phyloP scores from a whole-genome alignment of 2,329 filamentous ascomycete species.

The Penicillium sp. region DNA sequence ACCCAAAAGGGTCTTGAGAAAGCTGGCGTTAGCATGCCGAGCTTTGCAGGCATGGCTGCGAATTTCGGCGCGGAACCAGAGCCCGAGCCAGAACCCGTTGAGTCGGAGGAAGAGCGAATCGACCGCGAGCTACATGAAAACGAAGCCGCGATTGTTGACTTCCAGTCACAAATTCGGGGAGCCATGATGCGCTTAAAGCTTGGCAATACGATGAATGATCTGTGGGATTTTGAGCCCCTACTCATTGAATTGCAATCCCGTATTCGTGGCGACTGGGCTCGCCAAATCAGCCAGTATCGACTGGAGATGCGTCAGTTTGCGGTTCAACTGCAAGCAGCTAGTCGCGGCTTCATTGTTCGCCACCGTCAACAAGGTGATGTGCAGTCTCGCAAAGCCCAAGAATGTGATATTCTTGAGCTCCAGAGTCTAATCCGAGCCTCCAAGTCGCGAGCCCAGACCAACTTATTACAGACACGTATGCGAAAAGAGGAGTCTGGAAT shows the following conservation, averaged over 20 bases:
- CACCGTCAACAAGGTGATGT: slow-evolving; percentile 61
- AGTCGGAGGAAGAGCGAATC: slow-evolving; percentile 87
- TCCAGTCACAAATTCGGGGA: slow-evolving; percentile 84
- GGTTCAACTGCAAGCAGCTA: slow-evolving; percentile 72
- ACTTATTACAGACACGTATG: slow-evolving; percentile 41
- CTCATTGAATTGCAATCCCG: slow-evolving; percentile 81
- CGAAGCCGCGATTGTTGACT: slow-evolving; percentile 68
- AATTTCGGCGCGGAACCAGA: slow-evolving; percentile 86
- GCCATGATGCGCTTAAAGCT: slow-evolving; percentile 74
- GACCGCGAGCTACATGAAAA: slow-evolving; percentile 78
- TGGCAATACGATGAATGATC: slow-evolving; percentile 77
- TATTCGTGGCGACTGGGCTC: slow-evolving; percentile 81
- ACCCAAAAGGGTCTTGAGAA: slow-evolving; percentile 97
- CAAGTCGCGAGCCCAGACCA: slow-evolving; percentile 44
- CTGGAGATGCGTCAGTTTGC: slow-evolving; percentile 81
- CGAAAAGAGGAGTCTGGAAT: slow-evolving; percentile 45
- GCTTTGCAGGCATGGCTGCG: slow-evolving; percentile 94
- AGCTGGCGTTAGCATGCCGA: slow-evolving; percentile 92
- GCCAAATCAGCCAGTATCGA: slow-evolving; percentile 79
- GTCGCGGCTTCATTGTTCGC: slow-evolving; percentile 74
- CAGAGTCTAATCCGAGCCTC: slow-evolving; percentile 74
- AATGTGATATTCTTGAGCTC: slow-evolving; percentile 71
- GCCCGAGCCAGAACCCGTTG: slow-evolving; percentile 68
- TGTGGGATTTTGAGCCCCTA: slow-evolving; percentile 82
- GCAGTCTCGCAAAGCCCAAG: slow-evolving; percentile 71